Percentiles rank a stretch among this genome's conserved stretches.
Conservation (phyloP, 805 yeast genomes). For the Groenewaldozyma tartarivorans region DNA sequence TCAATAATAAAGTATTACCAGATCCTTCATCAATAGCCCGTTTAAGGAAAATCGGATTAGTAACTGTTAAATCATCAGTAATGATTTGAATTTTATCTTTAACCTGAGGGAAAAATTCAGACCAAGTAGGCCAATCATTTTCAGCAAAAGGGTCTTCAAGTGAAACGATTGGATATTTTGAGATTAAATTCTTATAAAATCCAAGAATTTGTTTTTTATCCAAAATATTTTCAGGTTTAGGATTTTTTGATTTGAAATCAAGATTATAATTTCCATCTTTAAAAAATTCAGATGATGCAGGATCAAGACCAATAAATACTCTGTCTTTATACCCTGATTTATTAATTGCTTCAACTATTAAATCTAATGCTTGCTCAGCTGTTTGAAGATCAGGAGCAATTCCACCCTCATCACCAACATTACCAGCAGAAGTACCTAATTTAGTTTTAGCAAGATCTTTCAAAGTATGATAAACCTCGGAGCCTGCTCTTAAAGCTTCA, state of each 20-base stretch:
- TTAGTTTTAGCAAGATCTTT: slow-evolving; percentile 86
- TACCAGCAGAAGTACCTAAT: slow-evolving; percentile 98
- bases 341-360: slow-evolving; percentile 81
- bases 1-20: slow-evolving; percentile 87
- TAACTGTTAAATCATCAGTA: slow-evolving; percentile 97
- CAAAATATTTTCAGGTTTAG: slow-evolving; percentile 86
- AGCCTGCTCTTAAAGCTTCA: slow-evolving; percentile 93
- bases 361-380: slow-evolving; percentile 95
- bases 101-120: slow-evolving; percentile 56
- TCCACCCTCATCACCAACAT: slow-evolving; percentile 99
- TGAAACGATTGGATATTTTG: slow-evolving; percentile 95
- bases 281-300: slow-evolving; percentile 97
- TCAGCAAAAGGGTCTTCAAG: slow-evolving; percentile 99
- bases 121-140: slow-evolving; percentile 99
- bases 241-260: slow-evolving; percentile 96
- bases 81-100: slow-evolving; percentile 69
- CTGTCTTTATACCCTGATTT: slow-evolving; percentile 92
- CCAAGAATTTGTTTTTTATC: slow-evolving; percentile 80
- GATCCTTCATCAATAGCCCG: slow-evolving; percentile 95
- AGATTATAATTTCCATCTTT: slow-evolving; percentile 94
- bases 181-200: slow-evolving; percentile 68
- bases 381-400: slow-evolving; percentile 96
- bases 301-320: slow-evolving; percentile 88
- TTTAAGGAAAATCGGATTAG: slow-evolving; percentile 91
- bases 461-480: slow-evolving; percentile 96